phyloP scores from a whole-genome alignment of 768 basidiomycete genomes.

The Zangia roseola region DNA sequence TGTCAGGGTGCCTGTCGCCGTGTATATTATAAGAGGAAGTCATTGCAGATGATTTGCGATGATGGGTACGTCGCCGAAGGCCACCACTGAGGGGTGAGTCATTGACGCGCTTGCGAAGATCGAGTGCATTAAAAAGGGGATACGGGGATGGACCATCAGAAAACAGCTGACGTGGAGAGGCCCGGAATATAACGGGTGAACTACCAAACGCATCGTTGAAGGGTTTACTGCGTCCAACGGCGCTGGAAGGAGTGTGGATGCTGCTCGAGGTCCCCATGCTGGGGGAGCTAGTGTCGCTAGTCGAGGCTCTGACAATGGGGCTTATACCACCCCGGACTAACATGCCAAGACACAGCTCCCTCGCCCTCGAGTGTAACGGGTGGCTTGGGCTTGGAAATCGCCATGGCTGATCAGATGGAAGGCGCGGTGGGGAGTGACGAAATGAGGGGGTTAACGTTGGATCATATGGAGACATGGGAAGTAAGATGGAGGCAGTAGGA shows the following conservation, averaged over 20 bases:
- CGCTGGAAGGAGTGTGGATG: constrained; percentile 30
- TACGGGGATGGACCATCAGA: constrained; percentile 35
- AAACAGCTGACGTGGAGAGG: constrained; percentile 42
- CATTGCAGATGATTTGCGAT: constrained; percentile 31
- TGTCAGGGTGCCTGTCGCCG: constrained; percentile 31
- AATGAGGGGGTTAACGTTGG: constrained; percentile 74
- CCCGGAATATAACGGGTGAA: constrained; percentile 40
- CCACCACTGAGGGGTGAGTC: constrained; percentile 47
- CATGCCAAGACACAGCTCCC: constrained; percentile 66
- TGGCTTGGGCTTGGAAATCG: constrained; percentile 78
- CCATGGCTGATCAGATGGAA: constrained; percentile 81
- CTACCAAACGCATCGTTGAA: constrained; percentile 32
- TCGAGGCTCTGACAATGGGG: constrained; percentile 39
- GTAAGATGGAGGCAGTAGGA: constrained; percentile 21
- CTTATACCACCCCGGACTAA: constrained; percentile 54
- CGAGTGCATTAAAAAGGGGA: constrained; percentile 29
- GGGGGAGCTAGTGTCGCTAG: constrained; percentile 30
- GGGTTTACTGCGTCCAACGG: constrained; percentile 23
- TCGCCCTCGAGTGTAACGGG: constrained; percentile 63
- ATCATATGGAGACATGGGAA: constrained; percentile 74
- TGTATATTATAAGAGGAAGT: constrained; percentile 23
- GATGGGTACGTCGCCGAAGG: constrained; percentile 28
- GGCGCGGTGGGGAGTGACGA: constrained; percentile 71
- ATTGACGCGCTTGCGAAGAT: constrained; percentile 37
- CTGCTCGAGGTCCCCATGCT: constrained; percentile 29